Evolutionary conservation across 768 basidiomycete species (phyloP).

Genomic region (Hebeloma cylindrosporum): DNA sequence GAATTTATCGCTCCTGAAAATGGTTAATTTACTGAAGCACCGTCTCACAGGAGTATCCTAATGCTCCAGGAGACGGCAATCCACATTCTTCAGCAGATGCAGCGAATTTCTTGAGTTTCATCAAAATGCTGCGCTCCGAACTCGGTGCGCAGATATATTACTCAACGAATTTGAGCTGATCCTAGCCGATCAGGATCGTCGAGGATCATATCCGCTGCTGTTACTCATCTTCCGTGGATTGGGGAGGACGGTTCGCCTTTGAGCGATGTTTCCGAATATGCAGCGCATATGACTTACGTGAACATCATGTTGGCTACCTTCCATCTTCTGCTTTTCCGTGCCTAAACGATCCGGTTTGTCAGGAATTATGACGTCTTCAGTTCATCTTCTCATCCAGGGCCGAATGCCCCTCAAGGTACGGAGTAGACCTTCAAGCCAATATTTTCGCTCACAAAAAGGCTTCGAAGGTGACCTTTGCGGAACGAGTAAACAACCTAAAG

Average conservation of each 20-base stretch:
- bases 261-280: conserved; percentile 65
- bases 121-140: conserved; percentile 55
- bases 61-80: conserved; percentile 58
- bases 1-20: not conserved
- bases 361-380: conserved; percentile 80
- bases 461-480: conserved; percentile 51
- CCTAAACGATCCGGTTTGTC: conserved; percentile 15
- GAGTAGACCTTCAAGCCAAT: not conserved
- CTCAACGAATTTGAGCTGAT: not conserved
- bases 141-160: conserved; percentile 40
- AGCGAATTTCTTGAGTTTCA: conserved; percentile 59
- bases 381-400: conserved; percentile 61
- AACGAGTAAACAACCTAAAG: conserved; percentile 59
- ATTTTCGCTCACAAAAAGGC: not conserved
- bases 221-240: conserved; percentile 65
- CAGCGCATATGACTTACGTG: conserved; percentile 60
- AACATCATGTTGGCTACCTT: conserved; percentile 53
- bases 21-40: not conserved
- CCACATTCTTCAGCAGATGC: conserved; percentile 55
- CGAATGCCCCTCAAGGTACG: conserved; percentile 68
- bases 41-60: conserved; percentile 62
- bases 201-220: conserved; percentile 73
- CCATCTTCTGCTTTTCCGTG: conserved; percentile 10
- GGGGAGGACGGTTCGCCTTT: conserved; percentile 60
- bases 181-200: conserved; percentile 33